Evolutionary conservation across 1,284 basidiomycete genomes (phyloP).

Genomic region (Uromyces viciae-fabae): DNA sequence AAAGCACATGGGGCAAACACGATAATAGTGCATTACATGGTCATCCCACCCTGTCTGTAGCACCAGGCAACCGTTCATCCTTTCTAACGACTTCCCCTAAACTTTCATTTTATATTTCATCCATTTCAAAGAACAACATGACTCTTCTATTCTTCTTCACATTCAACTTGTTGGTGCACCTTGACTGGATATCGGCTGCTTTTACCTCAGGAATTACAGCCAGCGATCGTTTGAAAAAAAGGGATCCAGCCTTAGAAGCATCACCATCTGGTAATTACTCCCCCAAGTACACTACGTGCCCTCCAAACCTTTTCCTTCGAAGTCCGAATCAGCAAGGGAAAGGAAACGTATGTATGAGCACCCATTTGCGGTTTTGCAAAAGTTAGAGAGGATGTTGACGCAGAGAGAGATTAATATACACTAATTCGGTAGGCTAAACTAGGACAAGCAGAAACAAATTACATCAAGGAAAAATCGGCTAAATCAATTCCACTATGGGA

Average conservation of each 20-base stretch:
- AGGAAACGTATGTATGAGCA: not conserved
- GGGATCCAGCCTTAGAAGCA: constrained; percentile 14
- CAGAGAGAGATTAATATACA: too few species aligned
- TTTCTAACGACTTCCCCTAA: too few species aligned
- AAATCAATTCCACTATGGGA: constrained; percentile 38
- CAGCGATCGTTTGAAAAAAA: not conserved
- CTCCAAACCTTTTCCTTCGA: constrained; percentile 13
- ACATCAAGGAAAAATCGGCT: constrained; percentile 31
- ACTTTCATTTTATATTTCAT: not conserved
- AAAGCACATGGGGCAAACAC: too few species aligned
- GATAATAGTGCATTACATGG: too few species aligned
- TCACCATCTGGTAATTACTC: constrained; percentile 39
- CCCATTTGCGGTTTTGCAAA: not conserved
- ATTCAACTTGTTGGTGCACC: not conserved
- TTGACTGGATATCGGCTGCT: not conserved
- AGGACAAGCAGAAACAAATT: not conserved
- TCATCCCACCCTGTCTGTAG: too few species aligned
- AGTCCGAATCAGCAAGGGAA: not conserved
- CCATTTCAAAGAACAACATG: not conserved
- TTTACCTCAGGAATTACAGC: not conserved
- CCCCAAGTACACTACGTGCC: constrained; percentile 16
- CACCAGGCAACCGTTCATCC: too few species aligned
- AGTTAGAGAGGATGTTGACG: not conserved
- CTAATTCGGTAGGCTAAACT: not conserved
- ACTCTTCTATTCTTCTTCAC: not conserved